Evolutionary conservation across 345 rosid genomes (phyloP).

Genomic region (Euphorbia peplus): DNA sequence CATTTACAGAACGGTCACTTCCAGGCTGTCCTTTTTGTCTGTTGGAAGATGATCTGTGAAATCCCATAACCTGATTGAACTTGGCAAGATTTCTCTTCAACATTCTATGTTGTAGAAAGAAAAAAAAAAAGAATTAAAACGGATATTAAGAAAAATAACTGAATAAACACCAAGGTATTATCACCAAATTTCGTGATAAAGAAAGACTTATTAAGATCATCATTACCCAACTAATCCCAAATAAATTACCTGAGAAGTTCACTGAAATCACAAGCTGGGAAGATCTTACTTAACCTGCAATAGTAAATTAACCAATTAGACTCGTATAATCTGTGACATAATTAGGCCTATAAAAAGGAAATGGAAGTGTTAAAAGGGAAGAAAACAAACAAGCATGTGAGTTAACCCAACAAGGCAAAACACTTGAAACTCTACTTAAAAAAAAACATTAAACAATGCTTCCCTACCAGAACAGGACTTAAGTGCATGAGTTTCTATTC

Average conservation of each 20-base stretch:
- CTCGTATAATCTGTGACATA: neutral
- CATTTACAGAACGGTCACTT: neutral
- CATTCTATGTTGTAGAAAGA: constrained; percentile 1
- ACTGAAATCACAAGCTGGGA: neutral
- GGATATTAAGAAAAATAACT: neutral
- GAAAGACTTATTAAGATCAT: neutral
- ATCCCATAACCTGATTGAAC: constrained; percentile 32
- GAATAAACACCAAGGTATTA: too few relatives aligned
- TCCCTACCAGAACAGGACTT: neutral
- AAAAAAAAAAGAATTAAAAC: neutral
- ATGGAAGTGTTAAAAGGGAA: neutral
- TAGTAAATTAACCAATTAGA: neutral
- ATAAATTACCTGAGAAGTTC: constrained; percentile 1
- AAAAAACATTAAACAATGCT: neutral
- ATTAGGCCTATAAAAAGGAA: neutral
- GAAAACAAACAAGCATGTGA: neutral
- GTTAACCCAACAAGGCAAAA: neutral
- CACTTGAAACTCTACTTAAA: neutral
- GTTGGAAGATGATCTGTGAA: constrained; percentile 24
- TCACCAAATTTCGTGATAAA: neutral
- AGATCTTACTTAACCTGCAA: constrained; percentile 8
- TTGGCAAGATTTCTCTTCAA: constrained; percentile 18
- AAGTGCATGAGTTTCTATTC: neutral
- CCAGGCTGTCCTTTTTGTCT: constrained; percentile 23
- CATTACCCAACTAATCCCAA: neutral